phyloP scores from a whole-genome alignment of 768 basidiomycete species.

The Grammothele lineata region DNA sequence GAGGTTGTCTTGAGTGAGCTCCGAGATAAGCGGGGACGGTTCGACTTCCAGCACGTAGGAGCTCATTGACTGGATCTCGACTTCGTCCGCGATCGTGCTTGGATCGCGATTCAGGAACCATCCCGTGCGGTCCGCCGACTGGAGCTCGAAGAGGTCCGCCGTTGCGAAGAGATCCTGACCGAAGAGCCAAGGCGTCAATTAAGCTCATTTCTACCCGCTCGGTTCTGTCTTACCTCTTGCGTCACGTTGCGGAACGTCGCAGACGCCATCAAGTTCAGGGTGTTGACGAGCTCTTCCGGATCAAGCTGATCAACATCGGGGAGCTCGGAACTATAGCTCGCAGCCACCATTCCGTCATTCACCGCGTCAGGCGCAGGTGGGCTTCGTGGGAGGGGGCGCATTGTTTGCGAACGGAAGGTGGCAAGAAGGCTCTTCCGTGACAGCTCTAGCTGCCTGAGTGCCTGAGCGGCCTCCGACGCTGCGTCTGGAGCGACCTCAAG shows the following conservation, averaged over 20 bases:
- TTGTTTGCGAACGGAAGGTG: constrained; percentile 51
- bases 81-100: constrained; percentile 48
- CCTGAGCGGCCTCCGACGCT: constrained; percentile 8
- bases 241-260: constrained; percentile 75
- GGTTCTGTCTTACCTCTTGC: constrained; percentile 73
- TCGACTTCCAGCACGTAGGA: constrained; percentile 68
- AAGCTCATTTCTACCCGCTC: not conserved
- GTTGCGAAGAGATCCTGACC: constrained; percentile 74
- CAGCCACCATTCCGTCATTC: not conserved
- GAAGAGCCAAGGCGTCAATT: constrained; percentile 2
- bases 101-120: constrained; percentile 71
- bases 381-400: constrained; percentile 42
- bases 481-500: constrained; percentile 4
- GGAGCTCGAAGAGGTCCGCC: constrained; percentile 76
- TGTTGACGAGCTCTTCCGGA: constrained; percentile 63
- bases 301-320: constrained; percentile 24
- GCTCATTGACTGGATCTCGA: constrained; percentile 80
- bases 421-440: constrained; percentile 37
- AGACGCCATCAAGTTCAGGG: constrained; percentile 69
- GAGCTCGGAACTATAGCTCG: constrained; percentile 19
- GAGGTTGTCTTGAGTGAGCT: constrained; percentile 62
- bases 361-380: constrained; percentile 3
- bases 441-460: constrained; percentile 31
- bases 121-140: constrained; percentile 72
- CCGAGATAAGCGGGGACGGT: constrained; percentile 68